A percentile compares a stretch with the other conserved stretches of the same genome.
These are phyloP conservation scores for Prunus mira DNA, from an alignment of 306 rosid species.

Conservation along the genomic window DNA sequence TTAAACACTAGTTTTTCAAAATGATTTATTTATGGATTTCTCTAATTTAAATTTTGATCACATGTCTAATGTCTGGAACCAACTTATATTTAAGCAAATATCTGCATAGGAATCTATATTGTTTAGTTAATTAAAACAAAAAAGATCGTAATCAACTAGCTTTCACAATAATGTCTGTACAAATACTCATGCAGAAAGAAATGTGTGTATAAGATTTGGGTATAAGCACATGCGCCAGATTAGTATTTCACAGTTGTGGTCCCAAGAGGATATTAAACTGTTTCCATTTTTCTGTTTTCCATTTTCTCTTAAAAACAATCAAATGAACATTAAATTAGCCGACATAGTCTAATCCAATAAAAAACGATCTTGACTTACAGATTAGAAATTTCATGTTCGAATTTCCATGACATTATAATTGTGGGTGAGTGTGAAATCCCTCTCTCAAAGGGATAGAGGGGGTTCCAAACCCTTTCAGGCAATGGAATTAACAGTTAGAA, in stretches of 20 bases:
- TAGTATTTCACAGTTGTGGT: neutral
- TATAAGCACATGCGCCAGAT: neutral
- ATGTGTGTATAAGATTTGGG: neutral
- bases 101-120: neutral
- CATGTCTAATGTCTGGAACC: conserved; percentile 1
- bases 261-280: neutral
- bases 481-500: neutral
- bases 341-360: accelerated
- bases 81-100: neutral
- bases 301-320: too few relatives aligned
- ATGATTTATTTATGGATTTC: neutral
- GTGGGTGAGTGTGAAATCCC: too few relatives aligned
- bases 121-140: neutral
- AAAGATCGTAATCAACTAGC: neutral
- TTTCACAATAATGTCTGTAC: neutral
- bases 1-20: neutral
- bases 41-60: neutral
- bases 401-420: too few relatives aligned
- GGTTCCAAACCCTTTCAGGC: neutral
- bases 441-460: neutral
- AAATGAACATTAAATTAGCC: neutral
- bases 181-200: neutral
- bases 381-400: accelerated
- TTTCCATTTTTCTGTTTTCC: neutral
- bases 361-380: too few relatives aligned